These are phyloP conservation scores for Besnoitia besnoiti DNA, from an alignment of 169 alveolate species.

Conservation along the genomic window DNA sequence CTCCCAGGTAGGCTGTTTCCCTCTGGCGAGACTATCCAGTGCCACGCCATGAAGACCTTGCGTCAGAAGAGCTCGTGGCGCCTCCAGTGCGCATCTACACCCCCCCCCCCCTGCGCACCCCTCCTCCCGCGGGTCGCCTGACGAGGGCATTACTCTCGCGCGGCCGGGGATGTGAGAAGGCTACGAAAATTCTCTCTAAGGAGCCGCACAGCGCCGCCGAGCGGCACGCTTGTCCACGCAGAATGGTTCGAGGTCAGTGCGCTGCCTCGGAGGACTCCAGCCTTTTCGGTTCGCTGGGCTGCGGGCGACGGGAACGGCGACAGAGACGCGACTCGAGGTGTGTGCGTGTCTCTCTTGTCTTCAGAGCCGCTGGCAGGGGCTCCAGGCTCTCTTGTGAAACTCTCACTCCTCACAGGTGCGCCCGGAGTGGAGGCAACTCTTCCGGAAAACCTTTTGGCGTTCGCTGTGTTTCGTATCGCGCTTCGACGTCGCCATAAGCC, in stretches of 20 bases:
- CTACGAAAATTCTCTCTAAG: too few species aligned
- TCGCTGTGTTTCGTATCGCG: too few species aligned
- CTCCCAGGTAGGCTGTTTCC: neutral
- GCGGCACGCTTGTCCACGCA: too few species aligned
- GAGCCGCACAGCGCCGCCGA: neutral
- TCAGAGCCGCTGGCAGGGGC: neutral
- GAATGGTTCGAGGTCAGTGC: too few species aligned
- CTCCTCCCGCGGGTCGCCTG: neutral
- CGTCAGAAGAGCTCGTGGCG: neutral
- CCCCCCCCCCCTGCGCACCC: neutral
- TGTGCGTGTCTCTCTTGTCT: neutral
- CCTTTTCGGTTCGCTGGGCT: too few species aligned
- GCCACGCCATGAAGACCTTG: neutral
- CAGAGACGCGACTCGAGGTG: neutral
- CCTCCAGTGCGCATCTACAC: neutral
- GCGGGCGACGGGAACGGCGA: neutral
- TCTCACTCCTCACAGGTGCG: neutral
- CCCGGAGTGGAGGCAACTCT: too few species aligned
- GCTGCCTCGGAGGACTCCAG: too few species aligned
- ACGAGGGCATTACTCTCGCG: neutral
- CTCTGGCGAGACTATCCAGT: neutral
- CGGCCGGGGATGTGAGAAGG: too few species aligned
- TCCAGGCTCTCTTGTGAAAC: neutral
- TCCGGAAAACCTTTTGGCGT: too few species aligned
- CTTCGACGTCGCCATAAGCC: too few species aligned